Base-by-base conservation (phyloP, 2,329 filamentous ascomycete species). In the Venturia nashicola region DNA sequence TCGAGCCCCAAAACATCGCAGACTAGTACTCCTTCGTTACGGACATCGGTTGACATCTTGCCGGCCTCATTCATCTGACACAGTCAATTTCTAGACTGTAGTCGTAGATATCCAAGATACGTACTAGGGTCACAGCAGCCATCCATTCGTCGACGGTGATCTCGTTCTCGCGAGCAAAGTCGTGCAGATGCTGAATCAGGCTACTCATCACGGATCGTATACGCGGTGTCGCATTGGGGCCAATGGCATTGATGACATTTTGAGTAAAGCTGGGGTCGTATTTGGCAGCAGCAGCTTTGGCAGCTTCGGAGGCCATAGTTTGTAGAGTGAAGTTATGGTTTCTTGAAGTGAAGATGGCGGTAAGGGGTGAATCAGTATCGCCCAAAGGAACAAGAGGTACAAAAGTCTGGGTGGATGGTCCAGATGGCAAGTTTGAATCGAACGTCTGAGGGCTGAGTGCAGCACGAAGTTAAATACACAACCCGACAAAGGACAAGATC, bases 21-120 rank as follows among this genome's bases (percentile, higher is more conserved):
- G 23, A 86, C 70, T 1, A 85, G 75, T 67, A 86, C 84, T 27
- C 82, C 82, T 74, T 87, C 85, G 65, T 87, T 87, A 63, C 85
- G 79, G 70, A 80, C 81, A 55, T 82, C 78, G 67, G 83, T 77
- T 66, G 82, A 85, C 83, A 86, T 86, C 68, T 81, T 78, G 23
- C 85, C 85, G 0, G 83, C 82, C 76, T 80, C 81, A 69, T 87
- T 87, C 70, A 87, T 78, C 75, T 76, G 16, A 34, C 12, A 3
- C 16, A 14, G 39, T 63, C 36, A 63, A 20, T 27, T 8, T 23
- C 46, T 51, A 27, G 46, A 27, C 46, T 27, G 20, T 23, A 9
- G 12, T 36, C 40, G 48, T 23, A n/a, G 48, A 23, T 7, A 27
- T 42, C 32, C 34, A 14, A 27, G 8, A 27, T 23, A 8, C 61